phyloP scores from a whole-genome alignment of 2,329 filamentous ascomycete species.

The Talaromyces pinophilus region DNA sequence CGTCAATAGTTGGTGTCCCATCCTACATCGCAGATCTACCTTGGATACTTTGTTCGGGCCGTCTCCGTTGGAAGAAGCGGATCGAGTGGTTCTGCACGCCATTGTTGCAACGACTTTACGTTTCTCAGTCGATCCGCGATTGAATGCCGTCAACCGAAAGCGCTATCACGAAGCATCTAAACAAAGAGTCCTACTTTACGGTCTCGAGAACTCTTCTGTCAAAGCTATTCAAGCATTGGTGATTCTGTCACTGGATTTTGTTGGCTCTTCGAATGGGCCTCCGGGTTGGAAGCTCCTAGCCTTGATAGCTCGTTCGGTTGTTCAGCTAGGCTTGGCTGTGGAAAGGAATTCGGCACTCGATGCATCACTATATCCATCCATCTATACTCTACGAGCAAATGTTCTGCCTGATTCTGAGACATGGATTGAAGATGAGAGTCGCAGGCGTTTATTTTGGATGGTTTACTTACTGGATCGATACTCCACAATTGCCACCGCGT shows the following conservation, averaged over 20 bases:
- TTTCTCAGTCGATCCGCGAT: slow-evolving; percentile 74
- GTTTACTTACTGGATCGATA: slow-evolving; percentile 88
- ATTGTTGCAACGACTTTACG: slow-evolving; percentile 86
- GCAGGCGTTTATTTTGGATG: slow-evolving; percentile 89
- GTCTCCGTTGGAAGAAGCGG: slow-evolving; percentile 73
- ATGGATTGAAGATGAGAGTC: slow-evolving; percentile 86
- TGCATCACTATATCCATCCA: slow-evolving; percentile 77
- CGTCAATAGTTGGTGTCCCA: slow-evolving; percentile 83
- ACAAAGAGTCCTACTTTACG: slow-evolving; percentile 81
- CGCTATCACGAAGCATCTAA: slow-evolving; percentile 81
- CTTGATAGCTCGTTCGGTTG: slow-evolving; percentile 81
- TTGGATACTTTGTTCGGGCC: slow-evolving; percentile 80
- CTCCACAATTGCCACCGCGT: slow-evolving; percentile 85
- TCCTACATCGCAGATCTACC: slow-evolving; percentile 81
- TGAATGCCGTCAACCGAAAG: slow-evolving; percentile 71
- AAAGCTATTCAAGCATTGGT: slow-evolving; percentile 84
- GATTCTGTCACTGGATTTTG: slow-evolving; percentile 80
- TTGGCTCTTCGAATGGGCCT: slow-evolving; percentile 83
- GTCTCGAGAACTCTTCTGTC: slow-evolving; percentile 85
- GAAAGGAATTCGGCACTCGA: slow-evolving; percentile 79
- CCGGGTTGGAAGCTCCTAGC: slow-evolving; percentile 92
- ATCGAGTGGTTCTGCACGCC: slow-evolving; percentile 79
- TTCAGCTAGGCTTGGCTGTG: slow-evolving; percentile 81
- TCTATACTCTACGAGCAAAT: slow-evolving; percentile 84
- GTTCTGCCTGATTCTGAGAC: slow-evolving; percentile 78